phyloP scores from a whole-genome alignment of 495 filamentous ascomycete species.

The Rhizodiscina lignyota region DNA sequence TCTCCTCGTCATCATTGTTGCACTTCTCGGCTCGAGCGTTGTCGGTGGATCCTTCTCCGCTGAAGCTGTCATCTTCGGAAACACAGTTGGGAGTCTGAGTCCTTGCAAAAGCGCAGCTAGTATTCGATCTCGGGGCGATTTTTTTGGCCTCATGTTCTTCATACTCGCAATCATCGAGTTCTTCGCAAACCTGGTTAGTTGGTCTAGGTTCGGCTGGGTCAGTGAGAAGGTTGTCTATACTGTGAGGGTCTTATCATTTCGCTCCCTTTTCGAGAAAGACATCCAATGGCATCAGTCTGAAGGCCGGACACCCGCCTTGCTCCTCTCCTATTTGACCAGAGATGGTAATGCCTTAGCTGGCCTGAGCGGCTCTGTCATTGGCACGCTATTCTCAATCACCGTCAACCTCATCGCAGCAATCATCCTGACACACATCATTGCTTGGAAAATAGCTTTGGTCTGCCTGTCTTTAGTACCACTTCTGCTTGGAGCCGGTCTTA shows the following conservation, averaged over 20 bases:
- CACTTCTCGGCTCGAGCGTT: conserved; percentile 6
- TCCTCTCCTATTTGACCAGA: conserved; percentile 24
- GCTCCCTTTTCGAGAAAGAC: background rate
- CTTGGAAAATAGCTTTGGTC: conserved; percentile 46
- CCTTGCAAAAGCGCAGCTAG: conserved; percentile 3
- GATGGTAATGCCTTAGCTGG: conserved; percentile 31
- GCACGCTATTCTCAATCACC: conserved; percentile 26
- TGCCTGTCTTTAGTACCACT: conserved; percentile 37
- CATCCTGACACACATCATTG: conserved; percentile 37
- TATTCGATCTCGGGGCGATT: conserved; percentile 10
- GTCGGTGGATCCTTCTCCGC: conserved; percentile 8
- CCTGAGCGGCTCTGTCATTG: conserved; percentile 27
- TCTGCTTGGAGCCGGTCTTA: conserved; percentile 34
- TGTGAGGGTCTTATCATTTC: background rate
- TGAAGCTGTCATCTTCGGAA: conserved; percentile 7
- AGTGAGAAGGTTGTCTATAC: background rate
- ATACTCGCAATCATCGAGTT: conserved; percentile 36
- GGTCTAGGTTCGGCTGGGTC: conserved; percentile 1
- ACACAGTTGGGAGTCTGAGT: conserved; percentile 6
- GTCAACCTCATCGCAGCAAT: conserved; percentile 28
- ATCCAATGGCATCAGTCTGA: background rate
- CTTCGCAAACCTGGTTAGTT: conserved; percentile 32
- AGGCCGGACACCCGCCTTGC: background rate
- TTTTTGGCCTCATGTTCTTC: conserved; percentile 39
- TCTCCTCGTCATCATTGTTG: conserved; percentile 3